These are phyloP conservation scores for Naematelia encephala DNA, from an alignment of 768 basidiomycete species.

Conservation along the genomic window DNA sequence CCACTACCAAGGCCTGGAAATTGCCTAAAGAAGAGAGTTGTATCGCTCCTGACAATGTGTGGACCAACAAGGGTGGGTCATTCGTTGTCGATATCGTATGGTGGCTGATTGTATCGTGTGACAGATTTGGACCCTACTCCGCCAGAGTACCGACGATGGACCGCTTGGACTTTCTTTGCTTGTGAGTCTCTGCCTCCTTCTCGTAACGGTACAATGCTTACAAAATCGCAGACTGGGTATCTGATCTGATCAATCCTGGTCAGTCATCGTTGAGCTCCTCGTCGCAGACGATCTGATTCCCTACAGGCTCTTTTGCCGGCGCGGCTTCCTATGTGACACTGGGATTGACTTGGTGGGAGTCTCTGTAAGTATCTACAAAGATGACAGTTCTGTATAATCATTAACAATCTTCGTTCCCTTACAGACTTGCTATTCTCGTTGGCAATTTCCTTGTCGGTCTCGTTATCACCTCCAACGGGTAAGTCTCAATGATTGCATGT, in stretches of 20 bases:
- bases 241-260: constrained; percentile 29
- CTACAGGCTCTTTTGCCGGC: constrained; percentile 20
- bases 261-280: neutral
- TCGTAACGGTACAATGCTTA: neutral
- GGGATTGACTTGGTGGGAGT: constrained; percentile 60
- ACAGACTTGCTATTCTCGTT: constrained; percentile 73
- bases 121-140: constrained; percentile 38
- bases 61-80: constrained; percentile 36
- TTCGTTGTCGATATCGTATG: neutral
- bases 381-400: neutral
- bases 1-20: constrained; percentile 24
- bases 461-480: neutral
- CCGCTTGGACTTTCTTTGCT: constrained; percentile 34
- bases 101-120: constrained; percentile 1
- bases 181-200: constrained; percentile 9
- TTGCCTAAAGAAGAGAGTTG: constrained; percentile 39
- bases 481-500: too few relatives aligned
- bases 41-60: constrained; percentile 33
- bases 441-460: constrained; percentile 74
- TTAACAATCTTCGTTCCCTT: neutral
- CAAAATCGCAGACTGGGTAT: constrained; percentile 25
- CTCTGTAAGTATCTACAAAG: constrained; percentile 30
- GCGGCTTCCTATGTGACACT: constrained; percentile 25
- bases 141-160: constrained; percentile 30
- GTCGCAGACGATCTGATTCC: neutral